Evolutionary conservation across 2,329 filamentous ascomycete genomes (phyloP), one percentile per base, ranked within the genome.

Genomic region (Nemania sp.): DNA sequence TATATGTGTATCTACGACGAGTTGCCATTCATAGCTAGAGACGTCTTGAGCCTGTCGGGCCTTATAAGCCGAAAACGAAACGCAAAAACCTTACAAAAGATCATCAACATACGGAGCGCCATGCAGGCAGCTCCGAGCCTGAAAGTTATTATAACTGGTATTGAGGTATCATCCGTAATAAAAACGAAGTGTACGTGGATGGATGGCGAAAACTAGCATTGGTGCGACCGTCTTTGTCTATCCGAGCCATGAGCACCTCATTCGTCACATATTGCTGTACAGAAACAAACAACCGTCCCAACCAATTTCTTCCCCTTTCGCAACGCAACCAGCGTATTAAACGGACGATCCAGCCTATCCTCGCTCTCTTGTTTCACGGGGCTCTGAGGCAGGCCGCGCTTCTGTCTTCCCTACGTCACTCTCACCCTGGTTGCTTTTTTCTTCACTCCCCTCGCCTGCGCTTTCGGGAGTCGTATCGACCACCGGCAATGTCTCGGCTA

Each of bases 71-170:
- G 57, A 20, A 3, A 35, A 26, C 57, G 27, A n/a, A 27, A 29
- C 32, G 18, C 3, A 1, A 41, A 27, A 13, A 27, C 8, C 5
- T 15, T 11, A n/a, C 11, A 20, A 51, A 32, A 43, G 15, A 53
- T 38, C 8, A 22, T 22, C n/a, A 41, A 53, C 2, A 11, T 29
- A 22, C 56, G 47, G 22, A 63, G 38, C 32, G 10, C 18, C 64
- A 62, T 64, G 68, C 59, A 70, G 69, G 68, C 59, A 70, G 69
- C 66, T 68, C 64, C 49, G 43, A 57, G 53, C 41, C 35, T 45
- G 38, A 70, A 62, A 27, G 35, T 20, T 35, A 66, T 20, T 29
- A 59, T 15, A 53, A 24, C 8, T 65, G 52, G 58, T 49, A 55
- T 27, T 43, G n/a, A 70, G 66, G 61, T 70, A 71, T 72, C 68